Conservation (phyloP, 176 grass and related monocot genomes). For the Tillandsia fasciculata region DNA sequence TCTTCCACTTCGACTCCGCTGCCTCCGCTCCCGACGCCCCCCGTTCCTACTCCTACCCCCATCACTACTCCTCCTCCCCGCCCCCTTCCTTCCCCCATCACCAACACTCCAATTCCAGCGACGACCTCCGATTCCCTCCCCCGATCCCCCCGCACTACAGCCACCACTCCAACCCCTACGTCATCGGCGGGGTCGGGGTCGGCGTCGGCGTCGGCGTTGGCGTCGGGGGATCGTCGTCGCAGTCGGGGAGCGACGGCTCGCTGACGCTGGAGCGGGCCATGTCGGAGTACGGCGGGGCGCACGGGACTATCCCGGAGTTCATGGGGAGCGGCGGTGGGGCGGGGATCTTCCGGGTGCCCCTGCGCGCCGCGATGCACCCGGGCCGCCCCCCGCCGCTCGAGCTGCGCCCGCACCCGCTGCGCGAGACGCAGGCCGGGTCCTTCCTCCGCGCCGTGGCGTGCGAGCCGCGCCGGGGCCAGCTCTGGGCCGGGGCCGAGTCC, state of each 20-base stretch:
- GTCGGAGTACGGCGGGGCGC: slow-evolving; percentile 61
- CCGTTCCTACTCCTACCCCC: slow-evolving; percentile 20
- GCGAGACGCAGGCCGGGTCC: slow-evolving; percentile 76
- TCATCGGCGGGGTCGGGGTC: slow-evolving; percentile 14
- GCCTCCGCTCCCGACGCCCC: slow-evolving; percentile 17
- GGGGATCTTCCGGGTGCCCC: slow-evolving; percentile 69
- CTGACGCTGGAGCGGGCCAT: slow-evolving; percentile 73
- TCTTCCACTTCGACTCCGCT: slow-evolving; percentile 21
- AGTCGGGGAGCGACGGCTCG: slow-evolving; percentile 38
- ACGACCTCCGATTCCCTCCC: too few species aligned
- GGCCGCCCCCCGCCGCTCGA: slow-evolving; percentile 60
- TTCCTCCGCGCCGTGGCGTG: slow-evolving; percentile 59
- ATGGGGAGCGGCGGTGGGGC: slow-evolving; percentile 44
- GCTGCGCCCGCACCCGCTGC: slow-evolving; percentile 65
- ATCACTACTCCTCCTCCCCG: slow-evolving; percentile 13
- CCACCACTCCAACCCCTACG: slow-evolving; percentile 7
- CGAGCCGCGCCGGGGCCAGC: slow-evolving; percentile 35
- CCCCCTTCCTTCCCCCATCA: slow-evolving; percentile 23
- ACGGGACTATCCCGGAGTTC: slow-evolving; percentile 65
- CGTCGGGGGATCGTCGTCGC: slow-evolving; percentile 23
- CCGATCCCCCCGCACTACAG: neutral
- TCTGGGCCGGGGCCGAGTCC: slow-evolving; percentile 75
- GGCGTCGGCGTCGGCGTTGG: slow-evolving; percentile 24
- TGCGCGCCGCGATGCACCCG: slow-evolving; percentile 75
- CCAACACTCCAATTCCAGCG: neutral